Evolutionary conservation across 768 basidiomycete species (phyloP).

Genomic region (Postia placenta): DNA sequence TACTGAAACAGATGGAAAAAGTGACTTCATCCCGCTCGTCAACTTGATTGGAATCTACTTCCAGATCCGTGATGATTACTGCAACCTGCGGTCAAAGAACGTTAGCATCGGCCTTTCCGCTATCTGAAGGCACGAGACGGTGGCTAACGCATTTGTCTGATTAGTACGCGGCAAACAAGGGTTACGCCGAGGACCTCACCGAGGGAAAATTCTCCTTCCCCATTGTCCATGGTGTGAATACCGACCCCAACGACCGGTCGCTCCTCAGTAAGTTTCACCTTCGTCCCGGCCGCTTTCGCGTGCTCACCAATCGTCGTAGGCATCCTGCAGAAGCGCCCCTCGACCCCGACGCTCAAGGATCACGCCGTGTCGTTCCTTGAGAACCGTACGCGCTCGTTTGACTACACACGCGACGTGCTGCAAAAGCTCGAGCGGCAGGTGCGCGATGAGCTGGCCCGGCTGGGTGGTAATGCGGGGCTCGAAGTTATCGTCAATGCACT

Average conservation of each 20-base stretch:
- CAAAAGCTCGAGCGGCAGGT: conserved; percentile 61
- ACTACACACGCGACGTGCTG: conserved; percentile 75
- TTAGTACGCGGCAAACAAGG: conserved; percentile 80
- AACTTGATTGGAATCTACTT: conserved; percentile 94
- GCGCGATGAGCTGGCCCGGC: conserved; percentile 53
- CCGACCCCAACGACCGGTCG: conserved; percentile 69
- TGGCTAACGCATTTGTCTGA: not conserved
- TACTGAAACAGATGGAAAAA: conserved; percentile 23
- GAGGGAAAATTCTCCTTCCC: conserved; percentile 99
- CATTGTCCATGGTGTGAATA: conserved; percentile 82
- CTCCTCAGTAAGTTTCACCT: conserved; percentile 67
- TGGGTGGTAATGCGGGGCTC: conserved; percentile 73
- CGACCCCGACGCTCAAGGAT: conserved; percentile 71
- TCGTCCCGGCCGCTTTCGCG: not conserved
- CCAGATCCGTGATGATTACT: conserved; percentile 96
- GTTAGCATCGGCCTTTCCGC: conserved; percentile 45
- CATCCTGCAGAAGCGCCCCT: conserved; percentile 83
- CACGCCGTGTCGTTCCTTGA: conserved; percentile 50
- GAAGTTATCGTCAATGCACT: conserved; percentile 52
- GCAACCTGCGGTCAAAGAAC: conserved; percentile 80
- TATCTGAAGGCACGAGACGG: too few species aligned
- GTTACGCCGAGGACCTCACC: conserved; percentile 89
- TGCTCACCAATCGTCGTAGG: conserved; percentile 37
- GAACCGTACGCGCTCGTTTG: conserved; percentile 77
- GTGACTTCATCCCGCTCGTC: conserved; percentile 87